phyloP scores from a whole-genome alignment of 176 grass and related monocot genomes.

The Musa schizocarpa region DNA sequence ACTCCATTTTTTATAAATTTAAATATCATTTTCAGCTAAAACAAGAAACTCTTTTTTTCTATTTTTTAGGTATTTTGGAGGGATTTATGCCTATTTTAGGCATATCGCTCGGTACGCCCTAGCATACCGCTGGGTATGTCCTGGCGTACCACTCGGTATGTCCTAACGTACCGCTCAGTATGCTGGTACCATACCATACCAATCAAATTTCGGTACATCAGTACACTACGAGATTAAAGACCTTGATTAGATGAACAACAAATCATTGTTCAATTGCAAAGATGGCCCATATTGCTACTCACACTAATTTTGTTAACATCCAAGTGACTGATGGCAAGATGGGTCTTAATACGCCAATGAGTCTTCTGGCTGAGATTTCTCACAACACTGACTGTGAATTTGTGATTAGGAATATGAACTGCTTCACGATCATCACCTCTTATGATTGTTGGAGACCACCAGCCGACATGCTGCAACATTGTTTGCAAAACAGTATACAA shows the following conservation, averaged over 20 bases:
- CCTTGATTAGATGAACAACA: conserved; percentile 1
- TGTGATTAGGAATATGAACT: conserved; percentile 94
- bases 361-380: conserved; percentile 81
- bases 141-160: too few relatives aligned
- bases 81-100: too few relatives aligned
- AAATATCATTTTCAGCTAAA: neutral
- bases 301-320: conserved; percentile 98
- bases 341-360: conserved; percentile 97
- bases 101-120: too few relatives aligned
- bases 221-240: too few relatives aligned
- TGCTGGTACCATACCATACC: too few relatives aligned
- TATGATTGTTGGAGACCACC: conserved; percentile 92
- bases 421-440: conserved; percentile 95
- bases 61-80: too few relatives aligned
- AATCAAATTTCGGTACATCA: too few relatives aligned
- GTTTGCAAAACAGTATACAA: neutral
- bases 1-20: neutral
- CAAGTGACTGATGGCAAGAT: conserved; percentile 93
- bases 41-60: too few relatives aligned
- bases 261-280: neutral
- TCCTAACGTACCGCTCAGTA: too few relatives aligned
- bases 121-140: too few relatives aligned
- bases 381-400: conserved; percentile 89
- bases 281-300: conserved; percentile 21
- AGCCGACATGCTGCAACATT: conserved; percentile 73